Conservation (phyloP, 257 asterid species). For the Solanum dulcamara region DNA sequence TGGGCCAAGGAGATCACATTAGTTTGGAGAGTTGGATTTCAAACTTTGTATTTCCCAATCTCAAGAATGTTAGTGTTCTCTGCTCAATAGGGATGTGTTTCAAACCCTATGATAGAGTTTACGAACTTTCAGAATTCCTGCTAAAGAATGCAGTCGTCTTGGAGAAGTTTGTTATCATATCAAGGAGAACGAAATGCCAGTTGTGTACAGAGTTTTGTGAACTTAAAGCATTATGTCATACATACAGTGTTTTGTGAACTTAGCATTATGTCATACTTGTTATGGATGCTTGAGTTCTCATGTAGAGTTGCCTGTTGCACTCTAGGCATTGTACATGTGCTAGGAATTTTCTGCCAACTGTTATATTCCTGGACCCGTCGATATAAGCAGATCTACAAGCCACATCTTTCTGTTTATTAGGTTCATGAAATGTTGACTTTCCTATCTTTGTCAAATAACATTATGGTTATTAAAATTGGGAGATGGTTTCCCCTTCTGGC, state of each 20-base stretch:
- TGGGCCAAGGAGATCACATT: background rate
- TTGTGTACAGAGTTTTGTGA: background rate
- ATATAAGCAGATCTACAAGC: too few relatives aligned
- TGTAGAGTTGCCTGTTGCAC: background rate
- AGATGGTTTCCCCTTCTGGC: too few relatives aligned
- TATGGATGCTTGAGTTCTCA: too few relatives aligned
- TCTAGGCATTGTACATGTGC: background rate
- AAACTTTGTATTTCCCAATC: background rate
- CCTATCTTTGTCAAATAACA: background rate
- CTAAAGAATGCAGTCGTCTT: background rate
- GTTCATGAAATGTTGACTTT: background rate
- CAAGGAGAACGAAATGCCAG: background rate
- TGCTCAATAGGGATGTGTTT: background rate
- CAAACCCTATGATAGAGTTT: background rate
- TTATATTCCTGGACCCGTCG: too few relatives aligned
- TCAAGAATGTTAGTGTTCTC: background rate
- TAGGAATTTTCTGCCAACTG: background rate
- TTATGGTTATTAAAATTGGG: too few relatives aligned
- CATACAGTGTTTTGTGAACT: background rate
- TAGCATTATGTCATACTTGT: background rate
- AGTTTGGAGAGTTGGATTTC: background rate
- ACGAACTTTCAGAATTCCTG: background rate
- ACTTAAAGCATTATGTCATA: too few relatives aligned
- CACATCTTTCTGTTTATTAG: background rate
- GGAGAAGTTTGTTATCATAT: background rate